phyloP scores from a whole-genome alignment of 179 eudicot species.

The Spergularia azorica region DNA sequence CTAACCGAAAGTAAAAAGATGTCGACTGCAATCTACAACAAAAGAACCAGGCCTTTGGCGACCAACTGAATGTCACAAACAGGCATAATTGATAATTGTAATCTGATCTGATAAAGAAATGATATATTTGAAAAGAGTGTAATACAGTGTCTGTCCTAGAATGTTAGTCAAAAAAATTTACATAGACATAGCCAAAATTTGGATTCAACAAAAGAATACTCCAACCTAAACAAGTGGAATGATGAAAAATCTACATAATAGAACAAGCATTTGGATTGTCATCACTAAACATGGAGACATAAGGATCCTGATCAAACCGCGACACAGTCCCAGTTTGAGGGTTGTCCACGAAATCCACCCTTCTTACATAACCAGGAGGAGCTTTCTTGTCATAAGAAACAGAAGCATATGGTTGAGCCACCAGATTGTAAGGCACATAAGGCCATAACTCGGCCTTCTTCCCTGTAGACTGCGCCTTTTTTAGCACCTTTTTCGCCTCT shows the following conservation, averaged over 20 bases:
- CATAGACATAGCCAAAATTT: conserved; percentile 2
- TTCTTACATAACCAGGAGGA: conserved; percentile 76
- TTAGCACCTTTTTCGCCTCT: conserved; percentile 62
- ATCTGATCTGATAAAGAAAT: no score
- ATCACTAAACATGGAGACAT: conserved; percentile 39
- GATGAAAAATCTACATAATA: conserved; percentile 29
- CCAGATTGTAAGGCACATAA: conserved; percentile 69
- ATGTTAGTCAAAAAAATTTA: conserved; percentile 16
- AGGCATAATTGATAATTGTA: background rate
- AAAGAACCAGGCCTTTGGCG: background rate
- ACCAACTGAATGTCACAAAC: background rate
- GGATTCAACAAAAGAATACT: background rate
- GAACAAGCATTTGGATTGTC: conserved; percentile 45
- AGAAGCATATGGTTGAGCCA: conserved; percentile 60
- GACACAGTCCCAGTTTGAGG: conserved; percentile 17
- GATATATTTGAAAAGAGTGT: no score
- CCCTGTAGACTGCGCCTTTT: conserved; percentile 70
- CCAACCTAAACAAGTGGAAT: background rate
- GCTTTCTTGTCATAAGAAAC: conserved; percentile 73
- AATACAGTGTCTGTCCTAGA: background rate
- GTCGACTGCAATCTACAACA: background rate
- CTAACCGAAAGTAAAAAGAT: no score
- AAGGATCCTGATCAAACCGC: conserved; percentile 32
- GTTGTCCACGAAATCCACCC: conserved; percentile 41
- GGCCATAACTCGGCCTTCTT: conserved; percentile 85